Base-by-base conservation (phyloP, 495 filamentous ascomycete genomes). In the Penicillium desertorum region DNA sequence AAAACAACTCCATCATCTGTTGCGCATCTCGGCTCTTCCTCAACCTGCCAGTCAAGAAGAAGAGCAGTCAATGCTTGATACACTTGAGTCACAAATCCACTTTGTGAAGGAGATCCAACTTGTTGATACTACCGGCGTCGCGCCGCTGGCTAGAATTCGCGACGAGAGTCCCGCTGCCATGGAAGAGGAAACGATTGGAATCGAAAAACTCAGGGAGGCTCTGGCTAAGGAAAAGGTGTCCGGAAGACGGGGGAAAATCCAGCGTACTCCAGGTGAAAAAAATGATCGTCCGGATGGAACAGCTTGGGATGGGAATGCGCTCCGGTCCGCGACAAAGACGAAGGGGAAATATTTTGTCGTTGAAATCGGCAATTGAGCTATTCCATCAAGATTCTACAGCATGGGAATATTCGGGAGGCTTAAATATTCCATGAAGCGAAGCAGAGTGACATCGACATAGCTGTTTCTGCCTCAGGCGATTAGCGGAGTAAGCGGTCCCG, bases 1-100 rank as follows among this genome's bases (percentile, higher is more conserved):
- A 5, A 69, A 81, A 56, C 74, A 86, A 65, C 81, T 98, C 1
- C 83, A 83, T 58, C 94, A 97, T 72, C 87, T 99, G 11, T 86
- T 96, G 41, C 88, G 90, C 16, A 86, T 98, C 56, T 96, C 92
- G 7, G 91, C 94, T 30, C 86, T 98, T 0, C 91, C 93, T 0
- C 79, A 79, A 7, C 92, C 94, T 2, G 63, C 76, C 12, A 79
- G 76, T 17, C 62, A 72, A 8, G 79, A 75, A 29, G 83, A 87
- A 62, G 84, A 90, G 62, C 51, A 72, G 0, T 62, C 73, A 9
- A 89, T 96, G 83, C 75, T 94, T 5, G 60, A 80, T 19, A 90
- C 88, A 0, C 80, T 99, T 7, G 78, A 85, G 43, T 85, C 90
- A 10, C 94, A 99, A 63, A 81, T 99, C 0, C 86, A 90, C 63